These are phyloP conservation scores for Limnanthes douglasii DNA, from an alignment of 345 rosid species.

Conservation along the genomic window DNA sequence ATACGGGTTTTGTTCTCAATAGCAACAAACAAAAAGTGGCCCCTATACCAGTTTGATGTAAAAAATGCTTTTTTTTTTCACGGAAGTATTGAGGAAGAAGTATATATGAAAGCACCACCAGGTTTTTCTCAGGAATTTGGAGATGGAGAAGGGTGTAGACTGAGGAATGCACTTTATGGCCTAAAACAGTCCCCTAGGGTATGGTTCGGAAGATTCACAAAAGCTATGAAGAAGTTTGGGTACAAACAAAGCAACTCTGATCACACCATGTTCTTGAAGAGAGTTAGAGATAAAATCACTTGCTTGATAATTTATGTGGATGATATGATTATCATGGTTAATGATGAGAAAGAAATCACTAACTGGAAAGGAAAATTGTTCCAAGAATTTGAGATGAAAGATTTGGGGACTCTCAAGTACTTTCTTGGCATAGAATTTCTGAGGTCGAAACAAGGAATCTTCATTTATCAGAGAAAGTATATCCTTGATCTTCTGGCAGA, in stretches of 20 bases:
- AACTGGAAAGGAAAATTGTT: neutral
- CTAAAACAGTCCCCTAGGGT: neutral
- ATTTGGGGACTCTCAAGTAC: neutral
- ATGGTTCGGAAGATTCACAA: neutral
- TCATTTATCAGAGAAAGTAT: neutral
- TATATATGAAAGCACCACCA: neutral
- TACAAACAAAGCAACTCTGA: neutral
- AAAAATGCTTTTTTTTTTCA: no score
- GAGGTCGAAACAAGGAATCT: neutral
- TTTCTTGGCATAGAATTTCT: neutral
- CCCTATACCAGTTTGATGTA: no score
- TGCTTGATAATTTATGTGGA: no score
- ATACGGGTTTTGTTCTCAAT: no score
- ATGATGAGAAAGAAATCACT: no score
- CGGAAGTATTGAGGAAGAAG: neutral
- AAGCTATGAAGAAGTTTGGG: neutral
- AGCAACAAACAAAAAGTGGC: no score
- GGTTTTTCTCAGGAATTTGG: neutral
- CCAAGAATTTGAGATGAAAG: no score
- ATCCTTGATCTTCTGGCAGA: neutral
- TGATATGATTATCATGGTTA: no score
- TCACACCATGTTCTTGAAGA: neutral
- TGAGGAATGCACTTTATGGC: neutral
- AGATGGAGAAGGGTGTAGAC: neutral
- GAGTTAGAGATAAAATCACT: neutral